Evolutionary conservation across 805 yeast species (phyloP).

Genomic region (Starmera dryadoides): DNA sequence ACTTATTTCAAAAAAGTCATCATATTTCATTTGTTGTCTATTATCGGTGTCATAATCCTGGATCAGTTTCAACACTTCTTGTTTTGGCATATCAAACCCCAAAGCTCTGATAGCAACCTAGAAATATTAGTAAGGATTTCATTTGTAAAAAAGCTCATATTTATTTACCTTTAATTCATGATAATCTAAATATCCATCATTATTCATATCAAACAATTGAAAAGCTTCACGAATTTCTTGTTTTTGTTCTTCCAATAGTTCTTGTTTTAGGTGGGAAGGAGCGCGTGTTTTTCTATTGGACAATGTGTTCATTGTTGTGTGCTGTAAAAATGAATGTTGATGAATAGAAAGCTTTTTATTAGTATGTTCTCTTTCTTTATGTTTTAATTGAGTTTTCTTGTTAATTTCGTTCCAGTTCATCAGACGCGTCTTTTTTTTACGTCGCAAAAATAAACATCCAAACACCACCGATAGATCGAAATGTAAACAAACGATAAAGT

Average conservation of each 20-base stretch:
- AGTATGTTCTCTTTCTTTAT: too few relatives aligned
- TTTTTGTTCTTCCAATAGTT: conserved; percentile 77
- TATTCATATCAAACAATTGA: conserved; percentile 84
- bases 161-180: conserved; percentile 64
- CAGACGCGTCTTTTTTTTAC: too few relatives aligned
- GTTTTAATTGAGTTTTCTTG: too few relatives aligned
- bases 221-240: conserved; percentile 93
- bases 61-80: conserved; percentile 68
- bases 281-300: conserved; percentile 6
- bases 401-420: too few relatives aligned
- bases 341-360: too few relatives aligned
- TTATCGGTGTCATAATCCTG: conserved; percentile 78
- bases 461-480: neutral
- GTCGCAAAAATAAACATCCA: neutral
- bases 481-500: neutral
- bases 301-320: neutral
- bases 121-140: neutral
- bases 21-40: conserved; percentile 64
- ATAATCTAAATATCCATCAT: conserved; percentile 83
- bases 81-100: conserved; percentile 78
- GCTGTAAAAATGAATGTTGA: too few relatives aligned
- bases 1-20: conserved; percentile 73
- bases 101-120: conserved; percentile 85
- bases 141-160: too few relatives aligned
- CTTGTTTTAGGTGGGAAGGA: conserved; percentile 43